Conservation (phyloP, 371 early-diverging fungal species). For the Lichtheimia ornata region DNA sequence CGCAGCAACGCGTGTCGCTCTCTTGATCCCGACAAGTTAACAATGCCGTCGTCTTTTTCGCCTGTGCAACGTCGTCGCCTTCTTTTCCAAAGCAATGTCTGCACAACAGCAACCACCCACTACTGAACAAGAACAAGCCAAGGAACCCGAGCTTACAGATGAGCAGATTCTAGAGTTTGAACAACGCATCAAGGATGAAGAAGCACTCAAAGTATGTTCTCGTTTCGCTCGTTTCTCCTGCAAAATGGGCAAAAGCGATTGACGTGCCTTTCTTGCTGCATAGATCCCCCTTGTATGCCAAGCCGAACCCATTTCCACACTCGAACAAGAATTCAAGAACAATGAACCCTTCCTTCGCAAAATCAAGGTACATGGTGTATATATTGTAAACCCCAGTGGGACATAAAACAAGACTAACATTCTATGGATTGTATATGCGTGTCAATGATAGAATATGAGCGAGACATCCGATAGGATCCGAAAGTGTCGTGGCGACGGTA, state of each 20-base stretch:
- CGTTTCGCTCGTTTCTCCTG: not conserved
- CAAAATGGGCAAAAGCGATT: not conserved
- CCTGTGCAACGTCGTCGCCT: no score
- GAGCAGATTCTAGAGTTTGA: constrained; percentile 67
- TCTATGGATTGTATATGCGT: not conserved
- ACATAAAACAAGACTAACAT: no score
- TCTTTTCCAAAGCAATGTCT: no score
- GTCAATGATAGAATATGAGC: constrained; percentile 47
- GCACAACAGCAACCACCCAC: no score
- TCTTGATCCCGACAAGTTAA: no score
- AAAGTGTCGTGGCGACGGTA: constrained; percentile 74
- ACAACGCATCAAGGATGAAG: constrained; percentile 65
- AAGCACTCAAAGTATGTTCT: constrained; percentile 47
- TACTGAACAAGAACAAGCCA: no score
- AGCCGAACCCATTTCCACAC: constrained; percentile 44
- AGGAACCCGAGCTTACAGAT: constrained; percentile 51
- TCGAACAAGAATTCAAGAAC: constrained; percentile 60
- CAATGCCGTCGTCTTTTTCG: no score
- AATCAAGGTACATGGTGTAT: constrained; percentile 43
- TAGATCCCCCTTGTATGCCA: constrained; percentile 60
- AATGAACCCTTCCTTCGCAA: constrained; percentile 58
- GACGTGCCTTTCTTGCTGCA: not conserved
- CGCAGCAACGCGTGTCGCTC: no score
- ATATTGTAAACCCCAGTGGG: no score
- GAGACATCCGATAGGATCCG: constrained; percentile 55